phyloP scores from a whole-genome alignment of 176 grass and related monocot species.

The Aegilops umbellulata region DNA sequence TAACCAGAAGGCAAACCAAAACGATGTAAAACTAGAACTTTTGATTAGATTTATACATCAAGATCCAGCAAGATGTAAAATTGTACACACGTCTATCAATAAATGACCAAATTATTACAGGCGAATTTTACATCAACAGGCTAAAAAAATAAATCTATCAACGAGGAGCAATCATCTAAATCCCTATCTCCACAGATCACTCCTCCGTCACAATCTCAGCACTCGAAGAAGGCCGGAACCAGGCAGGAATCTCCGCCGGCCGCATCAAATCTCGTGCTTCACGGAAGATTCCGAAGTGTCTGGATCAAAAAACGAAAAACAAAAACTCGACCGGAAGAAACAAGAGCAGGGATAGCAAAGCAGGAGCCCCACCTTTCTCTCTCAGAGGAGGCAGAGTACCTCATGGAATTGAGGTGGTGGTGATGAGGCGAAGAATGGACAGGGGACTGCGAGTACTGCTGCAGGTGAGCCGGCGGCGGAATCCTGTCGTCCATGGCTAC shows the following conservation, averaged over 20 bases:
- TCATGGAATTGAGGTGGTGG: constrained; percentile 78
- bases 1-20: neutral
- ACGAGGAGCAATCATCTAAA: constrained; percentile 19
- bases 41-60: constrained; percentile 42
- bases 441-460: constrained; percentile 85
- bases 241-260: constrained; percentile 37
- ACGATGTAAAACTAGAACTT: constrained; percentile 30
- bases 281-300: constrained; percentile 32
- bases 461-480: constrained; percentile 68
- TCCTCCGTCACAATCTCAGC: constrained; percentile 31
- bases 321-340: constrained; percentile 19
- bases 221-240: constrained; percentile 38
- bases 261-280: constrained; percentile 44
- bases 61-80: constrained; percentile 25
- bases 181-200: constrained; percentile 39
- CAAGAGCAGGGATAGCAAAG: constrained; percentile 27
- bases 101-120: constrained; percentile 49
- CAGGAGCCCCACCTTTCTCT: constrained; percentile 74
- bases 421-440: constrained; percentile 84
- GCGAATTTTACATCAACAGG: constrained; percentile 31
- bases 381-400: constrained; percentile 90
- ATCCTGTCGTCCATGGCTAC: constrained; percentile 85
- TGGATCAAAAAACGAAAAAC: constrained; percentile 44
- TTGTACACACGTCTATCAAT: constrained; percentile 23
- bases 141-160: constrained; percentile 38